Conservation (phyloP, 1,284 basidiomycete species). For the Apiotrichum siamense region DNA sequence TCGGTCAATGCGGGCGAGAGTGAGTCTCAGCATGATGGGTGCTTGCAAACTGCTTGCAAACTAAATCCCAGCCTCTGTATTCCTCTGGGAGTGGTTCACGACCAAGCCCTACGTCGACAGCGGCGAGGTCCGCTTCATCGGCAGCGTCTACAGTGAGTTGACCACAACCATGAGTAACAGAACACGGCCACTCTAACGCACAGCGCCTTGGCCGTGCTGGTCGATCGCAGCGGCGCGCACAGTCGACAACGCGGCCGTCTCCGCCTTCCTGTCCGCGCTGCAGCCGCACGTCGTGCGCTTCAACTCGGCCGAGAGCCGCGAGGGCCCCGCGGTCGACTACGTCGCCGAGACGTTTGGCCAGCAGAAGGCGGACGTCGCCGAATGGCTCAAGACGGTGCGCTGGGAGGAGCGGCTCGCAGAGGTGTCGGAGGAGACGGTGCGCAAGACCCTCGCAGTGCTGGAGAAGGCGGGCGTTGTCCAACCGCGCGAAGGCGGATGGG, state of each 20-base stretch:
- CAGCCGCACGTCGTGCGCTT: conserved; percentile 63
- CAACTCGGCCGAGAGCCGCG: conserved; percentile 59
- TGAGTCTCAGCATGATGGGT: conserved; percentile 13
- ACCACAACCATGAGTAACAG: background rate
- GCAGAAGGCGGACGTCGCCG: conserved; percentile 56
- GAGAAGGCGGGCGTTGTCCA: conserved; percentile 69
- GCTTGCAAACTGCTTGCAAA: too few species aligned
- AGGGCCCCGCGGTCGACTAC: conserved; percentile 60
- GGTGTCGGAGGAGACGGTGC: conserved; percentile 50
- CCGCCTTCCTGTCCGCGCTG: conserved; percentile 59
- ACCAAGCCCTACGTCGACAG: conserved; percentile 85
- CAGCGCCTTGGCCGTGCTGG: conserved; percentile 97
- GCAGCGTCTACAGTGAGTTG: conserved; percentile 43
- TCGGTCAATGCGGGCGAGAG: conserved; percentile 75
- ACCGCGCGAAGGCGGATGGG: conserved; percentile 56
- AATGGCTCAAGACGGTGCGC: conserved; percentile 72
- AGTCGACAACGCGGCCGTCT: conserved; percentile 53
- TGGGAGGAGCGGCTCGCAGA: conserved; percentile 63
- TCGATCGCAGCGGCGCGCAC: conserved; percentile 73
- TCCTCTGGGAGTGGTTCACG: conserved; percentile 91
- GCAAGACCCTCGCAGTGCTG: conserved; percentile 48
- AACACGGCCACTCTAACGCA: too few species aligned
- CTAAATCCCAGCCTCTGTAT: conserved; percentile 35
- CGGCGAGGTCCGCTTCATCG: conserved; percentile 69
- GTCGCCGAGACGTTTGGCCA: conserved; percentile 75